Evolutionary conservation across 2,329 filamentous ascomycete genomes (phyloP), one percentile per base, ranked within the genome.

Genomic region (Botrytis squamosa): DNA sequence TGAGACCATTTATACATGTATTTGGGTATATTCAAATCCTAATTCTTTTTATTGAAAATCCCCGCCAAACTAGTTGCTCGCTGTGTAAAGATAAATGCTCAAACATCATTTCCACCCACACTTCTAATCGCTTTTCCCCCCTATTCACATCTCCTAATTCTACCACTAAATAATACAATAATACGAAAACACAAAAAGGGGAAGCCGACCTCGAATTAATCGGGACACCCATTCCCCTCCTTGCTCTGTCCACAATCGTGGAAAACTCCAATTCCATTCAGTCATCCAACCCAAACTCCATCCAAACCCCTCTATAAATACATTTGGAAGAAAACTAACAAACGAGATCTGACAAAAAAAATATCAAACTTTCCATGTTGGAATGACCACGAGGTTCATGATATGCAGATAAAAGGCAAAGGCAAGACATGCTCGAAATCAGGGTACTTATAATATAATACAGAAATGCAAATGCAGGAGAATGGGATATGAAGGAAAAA

Each of bases 121-220:
- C 7, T 20, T 65, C 62, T 22, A 16, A 33, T n/a, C 62, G n/a
- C 62, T 25, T 22, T n/a, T 46, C 33, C 16, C 63, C 3, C 18
- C 36, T 22, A 7, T 42, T 57, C 36, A 18, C 36, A 42, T 57
- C 66, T 42, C 46, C 8, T n/a, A 25, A 40, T 16, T 36, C 18
- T 57, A n/a, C 25, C 66, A 68, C 49, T 42, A 42, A 22, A 68
- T 42, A 68, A 57, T 68, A 68, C 66, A 68, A 68, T 42, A 33
- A 57, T n/a, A 57, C 16, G 16, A 68, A 68, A 68, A 68, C 4
- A 57, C 16, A 68, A 57, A 36, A 68, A 57, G 46, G 36, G 25
- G 1, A 29, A 57, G 22, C 36, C 63, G 10, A 49, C 49, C 25
- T 57, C 18, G 25, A 57, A 57, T 68, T 42, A 33, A 29, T 55